phyloP scores from a whole-genome alignment of 371 early-diverging fungal species.

The Mucor piriformis region DNA sequence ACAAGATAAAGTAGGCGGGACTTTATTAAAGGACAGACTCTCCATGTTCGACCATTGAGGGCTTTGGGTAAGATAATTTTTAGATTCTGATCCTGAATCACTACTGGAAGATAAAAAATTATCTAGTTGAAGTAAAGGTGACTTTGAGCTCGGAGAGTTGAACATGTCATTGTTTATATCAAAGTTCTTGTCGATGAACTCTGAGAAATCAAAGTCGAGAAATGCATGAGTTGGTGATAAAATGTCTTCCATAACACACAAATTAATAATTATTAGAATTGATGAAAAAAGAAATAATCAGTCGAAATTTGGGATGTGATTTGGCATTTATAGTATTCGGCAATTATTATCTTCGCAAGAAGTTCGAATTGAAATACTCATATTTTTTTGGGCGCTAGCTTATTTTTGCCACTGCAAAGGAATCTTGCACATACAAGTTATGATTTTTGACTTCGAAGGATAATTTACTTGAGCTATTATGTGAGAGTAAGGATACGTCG shows the following conservation, averaged over 20 bases:
- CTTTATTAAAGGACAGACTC: constrained; percentile 1
- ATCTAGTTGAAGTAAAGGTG: constrained; percentile 2
- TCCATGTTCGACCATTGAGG: constrained; percentile 14
- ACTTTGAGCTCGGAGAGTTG: constrained; percentile 10
- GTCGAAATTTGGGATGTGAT: neutral
- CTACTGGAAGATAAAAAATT: constrained; percentile 1
- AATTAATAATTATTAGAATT: neutral
- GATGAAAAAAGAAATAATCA: constrained; percentile 3
- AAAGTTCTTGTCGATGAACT: constrained; percentile 22
- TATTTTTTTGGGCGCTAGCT: neutral
- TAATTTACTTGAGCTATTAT: no score
- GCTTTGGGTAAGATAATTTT: neutral
- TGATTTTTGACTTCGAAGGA: no score
- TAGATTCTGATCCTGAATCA: neutral
- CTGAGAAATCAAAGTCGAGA: constrained; percentile 26
- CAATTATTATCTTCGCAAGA: neutral
- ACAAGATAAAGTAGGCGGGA: constrained; percentile 11
- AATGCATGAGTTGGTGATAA: constrained; percentile 16
- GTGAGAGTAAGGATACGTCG: no score
- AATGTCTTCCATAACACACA: constrained; percentile 12
- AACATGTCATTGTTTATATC: constrained; percentile 14
- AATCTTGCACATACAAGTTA: no score
- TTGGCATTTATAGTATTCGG: neutral
- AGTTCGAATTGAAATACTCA: no score
- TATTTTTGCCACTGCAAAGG: no score